phyloP scores from a whole-genome alignment of 805 yeast species.

The Candida corydali region DNA sequence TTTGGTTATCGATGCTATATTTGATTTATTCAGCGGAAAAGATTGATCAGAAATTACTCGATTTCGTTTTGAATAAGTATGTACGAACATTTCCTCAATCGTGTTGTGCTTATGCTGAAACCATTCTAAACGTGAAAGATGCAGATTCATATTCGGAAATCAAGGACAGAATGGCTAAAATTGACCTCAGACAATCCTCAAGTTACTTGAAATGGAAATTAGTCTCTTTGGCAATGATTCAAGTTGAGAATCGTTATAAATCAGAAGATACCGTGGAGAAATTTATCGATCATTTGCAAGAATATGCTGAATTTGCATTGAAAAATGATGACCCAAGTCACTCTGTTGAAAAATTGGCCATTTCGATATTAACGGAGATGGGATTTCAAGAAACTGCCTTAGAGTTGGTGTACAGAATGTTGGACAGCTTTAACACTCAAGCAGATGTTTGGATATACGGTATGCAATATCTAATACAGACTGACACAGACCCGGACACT shows the following conservation, averaged over 20 bases:
- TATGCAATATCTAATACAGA: no score
- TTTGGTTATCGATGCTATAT: slow-evolving; percentile 28
- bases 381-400: slow-evolving; percentile 26
- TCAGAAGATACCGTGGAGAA: slow-evolving; percentile 6
- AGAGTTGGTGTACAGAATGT: slow-evolving; percentile 16
- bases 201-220: slow-evolving; percentile 31
- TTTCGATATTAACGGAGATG: slow-evolving; percentile 27
- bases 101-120: slow-evolving; percentile 23
- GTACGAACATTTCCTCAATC: slow-evolving; percentile 21
- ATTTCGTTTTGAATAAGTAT: slow-evolving; percentile 16
- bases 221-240: slow-evolving; percentile 16
- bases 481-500: no score
- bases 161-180: slow-evolving; percentile 4
- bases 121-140: slow-evolving; percentile 12
- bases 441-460: slow-evolving; percentile 45
- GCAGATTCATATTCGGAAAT: slow-evolving; percentile 10
- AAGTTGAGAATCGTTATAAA: slow-evolving; percentile 16
- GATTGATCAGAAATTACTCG: slow-evolving; percentile 4
- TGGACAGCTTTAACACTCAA: slow-evolving; percentile 26
- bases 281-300: slow-evolving; percentile 12
- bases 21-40: slow-evolving; percentile 18
- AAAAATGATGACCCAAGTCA: slow-evolving; percentile 34
- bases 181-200: slow-evolving; percentile 14
- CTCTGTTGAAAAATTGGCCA: slow-evolving; percentile 40
- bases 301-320: slow-evolving; percentile 17